These are phyloP conservation scores for Debaryomycetaceae sp. DNA, from an alignment of 1,139 yeast species.

Conservation along the genomic window DNA sequence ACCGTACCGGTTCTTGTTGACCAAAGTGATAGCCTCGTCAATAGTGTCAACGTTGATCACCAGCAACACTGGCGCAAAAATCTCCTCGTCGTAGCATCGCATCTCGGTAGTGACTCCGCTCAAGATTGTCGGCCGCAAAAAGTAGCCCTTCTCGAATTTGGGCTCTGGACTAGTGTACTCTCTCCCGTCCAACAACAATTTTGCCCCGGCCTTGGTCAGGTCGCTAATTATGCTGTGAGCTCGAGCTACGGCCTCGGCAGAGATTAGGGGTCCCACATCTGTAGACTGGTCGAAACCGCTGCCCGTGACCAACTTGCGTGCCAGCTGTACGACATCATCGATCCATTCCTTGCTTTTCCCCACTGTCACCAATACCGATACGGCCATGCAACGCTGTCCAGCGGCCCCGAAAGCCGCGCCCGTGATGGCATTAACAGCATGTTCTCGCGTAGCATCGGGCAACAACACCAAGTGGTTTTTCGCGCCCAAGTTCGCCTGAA, in stretches of 20 bases:
- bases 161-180: slow-evolving; percentile 33
- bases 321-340: slow-evolving; percentile 46
- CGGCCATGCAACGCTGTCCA: slow-evolving; percentile 81
- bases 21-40: slow-evolving; percentile 61
- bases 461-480: slow-evolving; percentile 66
- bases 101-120: slow-evolving; percentile 58
- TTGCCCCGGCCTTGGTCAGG: slow-evolving; percentile 50
- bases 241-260: slow-evolving; percentile 44
- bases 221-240: slow-evolving; percentile 47
- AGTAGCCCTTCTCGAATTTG: slow-evolving; percentile 53
- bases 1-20: slow-evolving; percentile 59
- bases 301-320: slow-evolving; percentile 47
- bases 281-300: slow-evolving; percentile 55
- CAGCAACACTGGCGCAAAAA: slow-evolving; percentile 66
- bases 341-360: slow-evolving; percentile 63
- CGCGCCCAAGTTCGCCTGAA: slow-evolving; percentile 71
- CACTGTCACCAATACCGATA: slow-evolving; percentile 65
- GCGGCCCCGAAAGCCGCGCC: slow-evolving; percentile 85
- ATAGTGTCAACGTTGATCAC: slow-evolving; percentile 56
- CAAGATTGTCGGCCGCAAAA: slow-evolving; percentile 63
- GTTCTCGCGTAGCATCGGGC: slow-evolving; percentile 63
- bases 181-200: slow-evolving; percentile 56
- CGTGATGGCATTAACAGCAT: slow-evolving; percentile 54
- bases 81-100: slow-evolving; percentile 65
- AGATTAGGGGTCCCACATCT: slow-evolving; percentile 66